phyloP scores from a whole-genome alignment of 2,329 filamentous ascomycete genomes.

The Curvularia verruculosa region DNA sequence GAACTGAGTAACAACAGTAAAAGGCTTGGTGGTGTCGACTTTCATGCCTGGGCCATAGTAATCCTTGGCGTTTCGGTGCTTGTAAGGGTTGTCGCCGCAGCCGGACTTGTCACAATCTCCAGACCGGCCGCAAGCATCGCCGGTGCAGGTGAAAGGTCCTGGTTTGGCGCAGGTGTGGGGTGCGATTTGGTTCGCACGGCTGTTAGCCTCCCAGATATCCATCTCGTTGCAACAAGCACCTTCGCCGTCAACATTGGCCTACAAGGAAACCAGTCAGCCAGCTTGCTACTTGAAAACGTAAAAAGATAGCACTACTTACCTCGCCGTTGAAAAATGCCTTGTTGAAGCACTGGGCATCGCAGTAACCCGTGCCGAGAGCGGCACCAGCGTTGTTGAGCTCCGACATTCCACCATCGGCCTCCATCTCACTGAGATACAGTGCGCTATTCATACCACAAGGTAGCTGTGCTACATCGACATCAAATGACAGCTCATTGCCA shows the following conservation, averaged over 20 bases:
- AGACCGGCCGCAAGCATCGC: slow-evolving; percentile 49
- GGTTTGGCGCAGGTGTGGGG: slow-evolving; percentile 58
- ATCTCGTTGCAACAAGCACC: slow-evolving; percentile 62
- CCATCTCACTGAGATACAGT: slow-evolving; percentile 50
- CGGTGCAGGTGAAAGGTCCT: slow-evolving; percentile 51
- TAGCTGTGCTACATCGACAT: slow-evolving; percentile 63
- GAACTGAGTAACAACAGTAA: slow-evolving; percentile 74
- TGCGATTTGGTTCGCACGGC: slow-evolving; percentile 53
- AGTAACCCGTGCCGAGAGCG: slow-evolving; percentile 66
- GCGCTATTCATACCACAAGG: slow-evolving; percentile 52
- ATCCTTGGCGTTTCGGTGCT: slow-evolving; percentile 24
- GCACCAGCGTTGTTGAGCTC: slow-evolving; percentile 58
- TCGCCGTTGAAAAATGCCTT: slow-evolving; percentile 48
- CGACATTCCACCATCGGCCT: slow-evolving; percentile 44
- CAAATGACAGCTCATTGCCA: slow-evolving; percentile 73
- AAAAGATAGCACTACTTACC: slow-evolving; percentile 27
- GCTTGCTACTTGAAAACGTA: slow-evolving; percentile 31
- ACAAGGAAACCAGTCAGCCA: slow-evolving; percentile 48
- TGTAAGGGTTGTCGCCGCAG: slow-evolving; percentile 46
- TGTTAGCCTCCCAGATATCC: slow-evolving; percentile 64
- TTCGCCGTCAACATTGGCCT: slow-evolving; percentile 52
- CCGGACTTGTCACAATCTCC: slow-evolving; percentile 47
- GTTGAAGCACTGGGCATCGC: slow-evolving; percentile 53
- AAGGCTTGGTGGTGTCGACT: slow-evolving; percentile 64
- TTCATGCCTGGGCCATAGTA: slow-evolving; percentile 47